Evolutionary conservation across 805 yeast species (phyloP).

Genomic region (Debaryomyces prosopidis): DNA sequence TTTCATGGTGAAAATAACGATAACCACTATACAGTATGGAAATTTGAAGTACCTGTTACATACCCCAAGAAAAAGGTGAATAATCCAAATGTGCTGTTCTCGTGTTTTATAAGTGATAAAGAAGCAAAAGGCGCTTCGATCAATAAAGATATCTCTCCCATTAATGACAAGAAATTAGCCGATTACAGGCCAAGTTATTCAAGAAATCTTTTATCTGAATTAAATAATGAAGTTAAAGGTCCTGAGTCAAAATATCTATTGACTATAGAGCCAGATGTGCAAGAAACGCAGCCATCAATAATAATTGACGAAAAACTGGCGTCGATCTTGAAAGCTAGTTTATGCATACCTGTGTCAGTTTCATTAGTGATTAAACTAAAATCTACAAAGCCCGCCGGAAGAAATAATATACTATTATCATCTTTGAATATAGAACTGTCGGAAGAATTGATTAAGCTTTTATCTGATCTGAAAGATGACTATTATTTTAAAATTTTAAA

Average conservation of each 20-base stretch:
- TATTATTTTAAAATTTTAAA: conserved; percentile 22
- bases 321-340: conserved; percentile 7
- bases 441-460: conserved; percentile 30
- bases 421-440: conserved; percentile 50
- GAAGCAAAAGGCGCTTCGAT: not conserved
- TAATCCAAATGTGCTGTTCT: conserved; percentile 24
- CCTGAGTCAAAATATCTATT: not conserved
- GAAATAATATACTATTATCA: conserved; percentile 45
- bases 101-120: conserved; percentile 17
- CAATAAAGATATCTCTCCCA: not conserved
- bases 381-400: conserved; percentile 50
- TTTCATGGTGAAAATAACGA: conserved; percentile 10
- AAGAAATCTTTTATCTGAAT: conserved; percentile 16
- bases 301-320: not conserved
- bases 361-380: conserved; percentile 47
- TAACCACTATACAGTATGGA: conserved; percentile 23
- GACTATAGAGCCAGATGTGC: not conserved
- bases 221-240: conserved; percentile 11
- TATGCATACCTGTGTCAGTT: conserved; percentile 29
- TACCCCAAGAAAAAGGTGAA: conserved; percentile 31
- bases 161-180: conserved; percentile 9
- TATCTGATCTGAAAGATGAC: conserved; percentile 8
- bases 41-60: conserved; percentile 25
- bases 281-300: conserved; percentile 1
- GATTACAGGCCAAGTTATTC: conserved; percentile 18